These are phyloP conservation scores for Pythium myriotylum DNA, from an alignment of 352 stramenopile species.

Conservation along the genomic window DNA sequence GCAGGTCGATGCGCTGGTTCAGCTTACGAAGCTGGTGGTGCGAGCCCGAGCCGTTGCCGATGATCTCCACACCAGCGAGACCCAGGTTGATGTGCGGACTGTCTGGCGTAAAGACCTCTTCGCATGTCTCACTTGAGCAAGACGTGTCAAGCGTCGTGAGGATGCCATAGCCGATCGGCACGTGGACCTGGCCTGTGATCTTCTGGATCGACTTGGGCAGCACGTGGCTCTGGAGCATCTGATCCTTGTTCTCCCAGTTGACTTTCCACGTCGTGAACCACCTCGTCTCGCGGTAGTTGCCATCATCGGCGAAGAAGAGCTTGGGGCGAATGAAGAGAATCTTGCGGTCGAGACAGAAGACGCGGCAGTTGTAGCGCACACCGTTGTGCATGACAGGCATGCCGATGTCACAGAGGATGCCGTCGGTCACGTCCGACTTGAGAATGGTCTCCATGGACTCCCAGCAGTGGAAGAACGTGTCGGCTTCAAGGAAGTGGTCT, in stretches of 20 bases:
- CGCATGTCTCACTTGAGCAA: conserved; percentile 95
- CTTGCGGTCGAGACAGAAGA: conserved; percentile 93
- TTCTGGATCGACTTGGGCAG: conserved; percentile 85
- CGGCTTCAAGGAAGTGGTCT: conserved; percentile 98
- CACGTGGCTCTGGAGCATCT: conserved; percentile 72
- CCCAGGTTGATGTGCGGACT: conserved; percentile 94
- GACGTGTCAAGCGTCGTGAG: conserved; percentile 88
- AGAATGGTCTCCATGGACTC: conserved; percentile 92
- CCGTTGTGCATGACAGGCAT: conserved; percentile 96
- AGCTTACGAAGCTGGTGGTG: conserved; percentile 98
- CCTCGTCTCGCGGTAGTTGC: conserved; percentile 97
- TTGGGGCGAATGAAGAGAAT: conserved; percentile 96
- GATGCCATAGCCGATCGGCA: conserved; percentile 84
- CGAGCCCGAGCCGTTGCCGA: conserved; percentile 96
- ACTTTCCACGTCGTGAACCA: conserved; percentile 92
- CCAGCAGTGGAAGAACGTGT: conserved; percentile 99
- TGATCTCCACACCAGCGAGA: conserved; percentile 96
- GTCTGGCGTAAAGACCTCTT: conserved; percentile 98
- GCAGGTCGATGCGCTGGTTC: conserved; percentile 91
- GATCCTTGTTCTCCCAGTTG: conserved; percentile 33
- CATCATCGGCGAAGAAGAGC: conserved; percentile 95
- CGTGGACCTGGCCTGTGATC: conserved; percentile 70
- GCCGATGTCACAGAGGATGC: conserved; percentile 97
- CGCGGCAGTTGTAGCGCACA: conserved; percentile 98
- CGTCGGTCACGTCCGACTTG: conserved; percentile 85